phyloP scores from a whole-genome alignment of 2,329 filamentous ascomycete species.

The Mycosphaerelloides madeirae region DNA sequence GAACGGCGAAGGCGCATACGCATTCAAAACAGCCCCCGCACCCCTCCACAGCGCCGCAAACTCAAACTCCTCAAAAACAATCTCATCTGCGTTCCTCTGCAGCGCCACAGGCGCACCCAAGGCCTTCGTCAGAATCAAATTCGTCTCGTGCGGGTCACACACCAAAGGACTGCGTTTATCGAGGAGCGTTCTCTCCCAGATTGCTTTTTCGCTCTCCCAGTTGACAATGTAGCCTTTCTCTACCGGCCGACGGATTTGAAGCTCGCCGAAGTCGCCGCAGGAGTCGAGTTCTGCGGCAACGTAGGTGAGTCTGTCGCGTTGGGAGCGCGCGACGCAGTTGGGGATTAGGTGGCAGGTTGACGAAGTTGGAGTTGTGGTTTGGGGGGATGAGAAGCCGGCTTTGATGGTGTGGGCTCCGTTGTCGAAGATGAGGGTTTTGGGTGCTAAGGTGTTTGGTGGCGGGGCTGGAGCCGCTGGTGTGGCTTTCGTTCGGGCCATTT shows the following conservation, averaged over 20 bases:
- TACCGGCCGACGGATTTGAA: slow-evolving; percentile 79
- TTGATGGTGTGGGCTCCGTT: slow-evolving; percentile 92
- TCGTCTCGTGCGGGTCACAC: slow-evolving; percentile 76
- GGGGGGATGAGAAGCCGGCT: slow-evolving; percentile 62
- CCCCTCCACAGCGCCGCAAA: slow-evolving; percentile 77
- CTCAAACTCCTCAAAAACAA: slow-evolving; percentile 95
- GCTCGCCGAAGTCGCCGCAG: slow-evolving; percentile 85
- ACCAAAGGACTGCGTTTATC: slow-evolving; percentile 43
- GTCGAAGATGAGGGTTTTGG: slow-evolving; percentile 74
- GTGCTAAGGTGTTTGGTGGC: slow-evolving; percentile 15
- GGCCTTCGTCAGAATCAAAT: slow-evolving; percentile 78
- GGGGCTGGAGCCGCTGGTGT: slow-evolving; percentile 1
- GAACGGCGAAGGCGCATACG: slow-evolving; percentile 28
- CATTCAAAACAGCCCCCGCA: slow-evolving; percentile 23
- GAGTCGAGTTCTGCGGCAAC: slow-evolving; percentile 72
- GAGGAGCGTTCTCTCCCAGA: slow-evolving; percentile 89
- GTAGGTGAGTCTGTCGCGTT: slow-evolving; percentile 72
- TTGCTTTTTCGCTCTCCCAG: slow-evolving; percentile 92
- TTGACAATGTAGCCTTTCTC: slow-evolving; percentile 94
- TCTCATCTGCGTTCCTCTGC: slow-evolving; percentile 88
- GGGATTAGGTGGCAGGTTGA: slow-evolving; percentile 66
- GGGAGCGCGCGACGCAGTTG: slow-evolving; percentile 77
- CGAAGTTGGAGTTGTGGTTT: slow-evolving; percentile 28
- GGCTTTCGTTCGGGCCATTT: slow-evolving; percentile 9
- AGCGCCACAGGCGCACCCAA: slow-evolving; percentile 75